A percentile compares a stretch with the other conserved stretches of the same genome.
phyloP scores from a whole-genome alignment of 139 green algal genomes.

The Chlorella vulgaris region DNA sequence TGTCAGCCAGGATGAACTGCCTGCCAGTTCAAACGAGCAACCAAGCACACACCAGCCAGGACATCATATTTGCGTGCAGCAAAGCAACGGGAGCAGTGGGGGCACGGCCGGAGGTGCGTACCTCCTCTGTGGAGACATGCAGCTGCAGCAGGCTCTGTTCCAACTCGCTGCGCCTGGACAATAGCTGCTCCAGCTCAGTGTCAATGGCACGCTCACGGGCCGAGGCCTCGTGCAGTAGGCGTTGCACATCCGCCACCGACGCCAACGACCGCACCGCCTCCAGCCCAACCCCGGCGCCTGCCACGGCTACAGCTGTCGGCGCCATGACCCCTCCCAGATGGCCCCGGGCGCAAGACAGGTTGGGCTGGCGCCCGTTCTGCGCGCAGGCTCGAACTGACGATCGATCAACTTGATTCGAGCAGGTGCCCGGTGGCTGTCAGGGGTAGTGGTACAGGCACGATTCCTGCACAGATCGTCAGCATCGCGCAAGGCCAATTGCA shows the following conservation, averaged over 20 bases:
- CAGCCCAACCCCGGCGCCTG: conserved; percentile 4
- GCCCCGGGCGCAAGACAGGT: background rate
- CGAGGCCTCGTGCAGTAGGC: conserved; percentile 79
- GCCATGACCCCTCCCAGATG: background rate
- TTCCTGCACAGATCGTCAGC: too few relatives aligned
- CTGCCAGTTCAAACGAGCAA: too few relatives aligned
- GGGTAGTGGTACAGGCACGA: too few relatives aligned
- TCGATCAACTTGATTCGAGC: too few relatives aligned
- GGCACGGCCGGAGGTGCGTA: conserved; percentile 40
- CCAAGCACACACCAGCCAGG: too few relatives aligned
- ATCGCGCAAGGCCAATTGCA: too few relatives aligned
- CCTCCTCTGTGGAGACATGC: conserved; percentile 65
- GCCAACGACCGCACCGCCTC: conserved; percentile 51
- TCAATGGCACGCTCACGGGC: conserved; percentile 84
- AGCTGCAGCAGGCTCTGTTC: conserved; percentile 66
- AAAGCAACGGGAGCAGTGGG: background rate
- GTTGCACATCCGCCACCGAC: conserved; percentile 72
- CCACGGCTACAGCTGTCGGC: background rate
- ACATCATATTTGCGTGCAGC: background rate
- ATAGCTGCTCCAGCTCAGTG: conserved; percentile 69
- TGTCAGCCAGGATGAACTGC: too few relatives aligned
- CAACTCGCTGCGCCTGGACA: conserved; percentile 57
- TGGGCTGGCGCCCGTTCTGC: background rate
- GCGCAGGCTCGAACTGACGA: too few relatives aligned
- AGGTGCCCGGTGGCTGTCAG: too few relatives aligned